Evolutionary conservation across 78 protist genomes (phyloP), one percentile per base, ranked within the genome.

Genomic region (Dictyostelium brefeldianum): DNA sequence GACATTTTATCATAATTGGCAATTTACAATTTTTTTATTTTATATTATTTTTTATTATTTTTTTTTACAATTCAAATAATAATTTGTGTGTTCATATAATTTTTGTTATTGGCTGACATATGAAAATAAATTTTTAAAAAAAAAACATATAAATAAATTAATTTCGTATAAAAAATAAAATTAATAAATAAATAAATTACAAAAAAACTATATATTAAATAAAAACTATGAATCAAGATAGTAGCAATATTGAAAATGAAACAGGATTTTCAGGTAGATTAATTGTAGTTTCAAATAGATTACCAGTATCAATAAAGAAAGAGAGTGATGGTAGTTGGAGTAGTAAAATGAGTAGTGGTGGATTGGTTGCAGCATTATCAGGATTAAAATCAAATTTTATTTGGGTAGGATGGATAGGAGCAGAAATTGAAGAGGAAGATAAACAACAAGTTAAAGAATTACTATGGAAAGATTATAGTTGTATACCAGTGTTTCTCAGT

Each of bases 401-500:
- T 1, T 91, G 95, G 95, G 91, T 91, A 0, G 95, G 95, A 20
- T 91, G 95, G 95, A 80, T 83, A 7, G 95, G 95, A 1, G 12
- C 75, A 10, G 95, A 83, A 46, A 91, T 91, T 18, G 92, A 82
- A 5, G 79, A 69, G 17, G 95, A 50, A 8, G 92, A 91, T 54
- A 20, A 78, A 5, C 65, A 69, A 56, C 59, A 59, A 9, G 77
- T 91, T 48, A 83, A 47, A 18, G 69, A 81, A 0, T 20, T 83
- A 7, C 90, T 91, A 15, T 15, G 48, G 31, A 80, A 71, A 31
- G 43, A 89, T 41, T 89, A 83, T 70, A 75, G 53, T 46, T 96
- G 97, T 50, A 93, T 94, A 25, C 98, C 98, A 20, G 96, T 96
- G 8, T 95, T 74, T 41, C 87, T 96, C 9, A 4, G 43, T 0